A percentile compares a stretch with the other conserved stretches of the same genome.
phyloP scores from a whole-genome alignment of 2,329 filamentous ascomycete genomes.

The Cylindrodendrum hubeiense region DNA sequence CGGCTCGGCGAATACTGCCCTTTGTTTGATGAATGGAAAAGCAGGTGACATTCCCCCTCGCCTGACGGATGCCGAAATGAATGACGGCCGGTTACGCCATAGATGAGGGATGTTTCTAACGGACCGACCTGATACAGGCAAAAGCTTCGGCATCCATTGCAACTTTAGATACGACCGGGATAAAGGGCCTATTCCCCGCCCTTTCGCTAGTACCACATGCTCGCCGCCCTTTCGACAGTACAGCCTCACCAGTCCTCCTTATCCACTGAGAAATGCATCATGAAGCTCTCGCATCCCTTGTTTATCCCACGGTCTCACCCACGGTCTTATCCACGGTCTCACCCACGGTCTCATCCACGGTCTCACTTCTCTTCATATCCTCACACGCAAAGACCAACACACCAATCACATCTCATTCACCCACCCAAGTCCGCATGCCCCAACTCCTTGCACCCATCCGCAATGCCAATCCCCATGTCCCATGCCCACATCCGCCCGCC shows the following conservation, averaged over 20 bases:
- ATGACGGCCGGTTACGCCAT: background rate
- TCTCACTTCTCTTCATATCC: too few species aligned
- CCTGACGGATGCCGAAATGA: background rate
- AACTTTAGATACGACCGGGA: background rate
- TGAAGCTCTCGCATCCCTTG: background rate
- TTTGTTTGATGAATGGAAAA: background rate
- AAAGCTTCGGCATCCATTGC: background rate
- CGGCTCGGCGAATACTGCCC: background rate
- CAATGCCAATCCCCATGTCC: slow-evolving; percentile 2
- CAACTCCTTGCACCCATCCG: background rate
- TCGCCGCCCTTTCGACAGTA: too few species aligned
- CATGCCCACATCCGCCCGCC: slow-evolving; percentile 8
- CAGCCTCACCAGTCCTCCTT: too few species aligned
- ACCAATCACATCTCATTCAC: background rate
- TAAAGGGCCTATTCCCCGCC: background rate
- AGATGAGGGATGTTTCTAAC: background rate
- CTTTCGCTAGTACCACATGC: background rate
- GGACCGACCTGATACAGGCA: background rate
- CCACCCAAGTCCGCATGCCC: background rate
- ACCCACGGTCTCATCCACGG: too few species aligned
- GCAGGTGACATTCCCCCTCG: background rate
- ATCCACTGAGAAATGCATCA: background rate
- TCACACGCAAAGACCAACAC: background rate
- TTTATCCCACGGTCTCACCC: too few species aligned
- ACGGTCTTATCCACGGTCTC: too few species aligned